phyloP scores from a whole-genome alignment of 805 yeast species.

The Phaffomyces thermotolerans region DNA sequence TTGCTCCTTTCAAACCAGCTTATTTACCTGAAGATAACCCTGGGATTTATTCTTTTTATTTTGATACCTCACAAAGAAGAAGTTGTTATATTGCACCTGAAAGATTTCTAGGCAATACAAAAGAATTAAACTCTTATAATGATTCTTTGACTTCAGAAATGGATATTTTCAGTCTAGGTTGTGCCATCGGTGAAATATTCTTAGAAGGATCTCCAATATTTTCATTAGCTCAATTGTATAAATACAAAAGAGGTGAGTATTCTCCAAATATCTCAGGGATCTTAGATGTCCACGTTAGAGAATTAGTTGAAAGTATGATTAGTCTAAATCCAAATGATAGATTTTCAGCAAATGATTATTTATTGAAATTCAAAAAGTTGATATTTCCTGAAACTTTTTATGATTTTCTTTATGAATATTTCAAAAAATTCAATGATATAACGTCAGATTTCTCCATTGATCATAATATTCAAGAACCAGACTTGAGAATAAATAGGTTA shows the following conservation, averaged over 20 bases:
- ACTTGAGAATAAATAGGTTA: constrained; percentile 51
- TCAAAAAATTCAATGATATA: constrained; percentile 32
- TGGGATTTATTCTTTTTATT: constrained; percentile 82
- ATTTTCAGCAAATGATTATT: constrained; percentile 43
- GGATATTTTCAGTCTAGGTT: constrained; percentile 82
- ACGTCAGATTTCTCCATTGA: constrained; percentile 18
- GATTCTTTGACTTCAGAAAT: constrained; percentile 46
- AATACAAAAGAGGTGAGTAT: constrained; percentile 64
- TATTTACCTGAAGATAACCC: constrained; percentile 90
- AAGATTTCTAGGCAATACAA: constrained; percentile 43
- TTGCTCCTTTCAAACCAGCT: constrained; percentile 79
- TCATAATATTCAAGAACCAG: constrained; percentile 35
- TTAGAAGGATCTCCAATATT: constrained; percentile 83
- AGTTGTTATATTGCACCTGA: constrained; percentile 94
- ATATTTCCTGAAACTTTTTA: constrained; percentile 68
- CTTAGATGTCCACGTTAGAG: constrained; percentile 41
- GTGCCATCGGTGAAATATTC: constrained; percentile 85
- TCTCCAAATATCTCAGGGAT: constrained; percentile 56
- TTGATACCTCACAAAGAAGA: constrained; percentile 83
- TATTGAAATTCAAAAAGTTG: constrained; percentile 40
- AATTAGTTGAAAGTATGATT: constrained; percentile 58
- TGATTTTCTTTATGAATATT: constrained; percentile 61
- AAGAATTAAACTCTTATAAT: constrained; percentile 11
- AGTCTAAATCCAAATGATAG: constrained; percentile 55
- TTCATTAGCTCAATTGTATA: constrained; percentile 79